These are phyloP conservation scores for Amanita rubescens DNA, from an alignment of 768 basidiomycete genomes.

Conservation along the genomic window DNA sequence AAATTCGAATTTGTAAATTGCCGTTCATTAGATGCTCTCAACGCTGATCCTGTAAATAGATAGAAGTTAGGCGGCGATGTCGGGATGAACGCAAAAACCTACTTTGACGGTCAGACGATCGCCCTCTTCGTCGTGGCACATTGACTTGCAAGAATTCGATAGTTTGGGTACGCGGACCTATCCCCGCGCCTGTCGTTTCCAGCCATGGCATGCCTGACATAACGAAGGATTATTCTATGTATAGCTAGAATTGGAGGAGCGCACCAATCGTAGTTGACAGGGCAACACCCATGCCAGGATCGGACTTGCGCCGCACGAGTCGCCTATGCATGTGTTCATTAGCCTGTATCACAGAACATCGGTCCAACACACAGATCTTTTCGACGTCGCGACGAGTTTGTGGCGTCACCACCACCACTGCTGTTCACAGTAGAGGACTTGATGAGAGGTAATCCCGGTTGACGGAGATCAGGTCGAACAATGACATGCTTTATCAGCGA, in stretches of 20 bases:
- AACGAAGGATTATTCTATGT: not conserved
- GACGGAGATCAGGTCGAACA: constrained; percentile 11
- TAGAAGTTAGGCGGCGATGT: constrained; percentile 12
- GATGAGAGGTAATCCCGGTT: constrained; percentile 6
- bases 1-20: not conserved
- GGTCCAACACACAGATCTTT: not conserved
- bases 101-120: not conserved
- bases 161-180: constrained; percentile 31
- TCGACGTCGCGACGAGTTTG: not conserved
- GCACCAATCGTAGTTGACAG: not conserved
- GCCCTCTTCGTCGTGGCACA: constrained; percentile 18
- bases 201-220: not conserved
- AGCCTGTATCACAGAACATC: not conserved
- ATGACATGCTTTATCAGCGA: not conserved
- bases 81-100: constrained; percentile 12
- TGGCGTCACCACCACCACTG: not conserved
- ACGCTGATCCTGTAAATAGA: not conserved
- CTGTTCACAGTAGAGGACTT: constrained; percentile 1
- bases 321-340: not conserved
- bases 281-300: not conserved
- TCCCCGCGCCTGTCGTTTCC: not conserved
- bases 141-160: constrained; percentile 43
- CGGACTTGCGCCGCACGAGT: not conserved
- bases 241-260: not conserved
- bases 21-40: not conserved